Conservation (phyloP, 164 flowering plant genomes). For the Annona cherimola region DNA sequence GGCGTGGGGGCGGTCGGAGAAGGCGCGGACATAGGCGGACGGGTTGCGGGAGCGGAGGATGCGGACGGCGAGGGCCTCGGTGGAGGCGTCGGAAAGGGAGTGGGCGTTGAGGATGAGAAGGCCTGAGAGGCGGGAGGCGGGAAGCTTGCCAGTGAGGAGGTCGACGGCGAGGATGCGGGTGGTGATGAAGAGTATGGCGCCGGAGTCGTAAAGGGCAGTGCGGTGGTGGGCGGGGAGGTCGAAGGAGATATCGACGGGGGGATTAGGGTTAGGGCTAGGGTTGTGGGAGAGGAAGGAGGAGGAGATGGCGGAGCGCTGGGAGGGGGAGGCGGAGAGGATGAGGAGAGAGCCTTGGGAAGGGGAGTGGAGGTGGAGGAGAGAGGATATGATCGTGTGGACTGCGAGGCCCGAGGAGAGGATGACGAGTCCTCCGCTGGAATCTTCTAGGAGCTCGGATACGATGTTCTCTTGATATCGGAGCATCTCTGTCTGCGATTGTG, state of each 20-base stretch:
- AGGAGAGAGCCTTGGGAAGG: conserved; percentile 68
- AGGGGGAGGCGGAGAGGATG: conserved; percentile 60
- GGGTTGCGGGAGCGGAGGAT: conserved; percentile 44
- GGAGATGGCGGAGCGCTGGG: conserved; percentile 41
- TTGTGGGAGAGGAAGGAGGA: conserved; percentile 6
- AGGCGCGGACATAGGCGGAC: conserved; percentile 52
- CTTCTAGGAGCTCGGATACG: conserved; percentile 75
- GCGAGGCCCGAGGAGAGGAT: conserved; percentile 80
- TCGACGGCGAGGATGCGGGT: conserved; percentile 89
- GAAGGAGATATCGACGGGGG: conserved; percentile 59
- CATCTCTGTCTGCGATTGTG: conserved; percentile 33
- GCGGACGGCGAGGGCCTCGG: conserved; percentile 82
- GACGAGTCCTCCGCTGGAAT: conserved; percentile 61
- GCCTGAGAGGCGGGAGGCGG: conserved; percentile 52
- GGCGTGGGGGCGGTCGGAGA: conserved; percentile 66
- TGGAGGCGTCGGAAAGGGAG: conserved; percentile 65
- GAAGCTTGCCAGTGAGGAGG: conserved; percentile 52
- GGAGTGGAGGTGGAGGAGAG: conserved; percentile 71
- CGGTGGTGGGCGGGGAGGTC: conserved; percentile 63
- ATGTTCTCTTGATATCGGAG: conserved; percentile 80
- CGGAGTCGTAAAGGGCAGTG: conserved; percentile 66
- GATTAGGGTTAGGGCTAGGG: neutral
- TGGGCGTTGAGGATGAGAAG: conserved; percentile 67
- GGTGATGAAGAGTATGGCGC: conserved; percentile 59
- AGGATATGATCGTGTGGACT: conserved; percentile 61